These are phyloP conservation scores for Hemisphaericaspora subhashii DNA, from an alignment of 1,139 yeast genomes.

Conservation along the genomic window DNA sequence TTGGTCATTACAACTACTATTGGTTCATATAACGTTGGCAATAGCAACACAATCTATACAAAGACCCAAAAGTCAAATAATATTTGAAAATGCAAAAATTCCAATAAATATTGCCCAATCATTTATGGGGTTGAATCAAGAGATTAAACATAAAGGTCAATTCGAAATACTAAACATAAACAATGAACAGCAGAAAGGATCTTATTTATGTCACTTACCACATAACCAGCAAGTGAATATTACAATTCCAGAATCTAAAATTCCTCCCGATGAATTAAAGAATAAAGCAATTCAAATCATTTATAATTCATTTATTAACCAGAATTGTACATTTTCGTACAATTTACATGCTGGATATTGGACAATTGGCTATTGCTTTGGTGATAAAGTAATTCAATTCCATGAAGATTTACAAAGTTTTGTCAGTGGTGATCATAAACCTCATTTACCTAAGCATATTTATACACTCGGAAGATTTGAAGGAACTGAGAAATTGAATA, in stretches of 20 bases:
- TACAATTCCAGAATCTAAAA: slow-evolving; percentile 6
- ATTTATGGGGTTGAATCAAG: slow-evolving; percentile 11
- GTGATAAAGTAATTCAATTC: slow-evolving; percentile 57
- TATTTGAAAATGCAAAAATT: slow-evolving; percentile 16
- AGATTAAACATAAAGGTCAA: slow-evolving; percentile 14
- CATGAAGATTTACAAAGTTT: slow-evolving; percentile 38
- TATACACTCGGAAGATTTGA: slow-evolving; percentile 49
- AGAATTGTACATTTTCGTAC: slow-evolving; percentile 33
- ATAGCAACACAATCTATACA: slow-evolving; percentile 2
- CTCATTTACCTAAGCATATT: slow-evolving; percentile 38
- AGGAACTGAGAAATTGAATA: slow-evolving; percentile 21
- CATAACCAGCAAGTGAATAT: slow-evolving; percentile 8
- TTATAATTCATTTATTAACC: slow-evolving; percentile 21
- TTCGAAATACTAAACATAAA: slow-evolving; percentile 23
- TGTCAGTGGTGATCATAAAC: slow-evolving; percentile 27
- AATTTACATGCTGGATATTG: slow-evolving; percentile 54
- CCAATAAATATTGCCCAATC: slow-evolving; percentile 14
- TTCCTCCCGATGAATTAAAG: slow-evolving; percentile 10
- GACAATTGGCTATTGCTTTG: slow-evolving; percentile 62
- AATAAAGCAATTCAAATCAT: slow-evolving; percentile 21
- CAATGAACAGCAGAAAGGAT: slow-evolving; percentile 10
- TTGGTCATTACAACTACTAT: slow-evolving; percentile 4
- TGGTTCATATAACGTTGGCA: slow-evolving; percentile 1
- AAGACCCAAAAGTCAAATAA: slow-evolving; percentile 14
- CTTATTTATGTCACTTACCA: slow-evolving; percentile 25